Base-by-base conservation (phyloP, 2,329 filamentous ascomycete genomes). In the Hypoxylon sp. region DNA sequence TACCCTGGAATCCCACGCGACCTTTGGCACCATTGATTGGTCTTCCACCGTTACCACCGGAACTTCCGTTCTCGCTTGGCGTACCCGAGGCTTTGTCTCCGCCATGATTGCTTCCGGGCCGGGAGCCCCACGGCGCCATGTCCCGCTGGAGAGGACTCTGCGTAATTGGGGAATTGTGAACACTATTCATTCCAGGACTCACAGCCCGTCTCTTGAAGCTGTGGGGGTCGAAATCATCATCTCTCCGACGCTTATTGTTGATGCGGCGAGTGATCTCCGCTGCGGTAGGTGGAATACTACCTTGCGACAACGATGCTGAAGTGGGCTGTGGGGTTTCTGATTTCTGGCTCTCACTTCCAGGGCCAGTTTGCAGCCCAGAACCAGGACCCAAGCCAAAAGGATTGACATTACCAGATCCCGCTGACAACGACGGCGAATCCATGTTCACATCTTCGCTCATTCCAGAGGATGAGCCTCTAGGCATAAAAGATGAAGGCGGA, bases 131-230 rank as follows among this genome's bases (percentile, higher is more conserved):
- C 0, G 90, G 85, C 56, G 85, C 86, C 46, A 82, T 82, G 70
- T 94, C 92, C 51, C 90, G 86, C 76, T 95, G 90, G 70, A 92
- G 87, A 0, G 94, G 93, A 60, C 92, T 95, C 77, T 97, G 93
- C 73, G 95, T 87, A 36, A 97, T 86, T 1, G 95, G 95, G 68
- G 93, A 97, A 79, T 95, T 97, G 75, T 97, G 93, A 1, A 91
- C 91, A 78, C 93, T 69, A 28, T 63, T 97, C 85, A 98, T 90
- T 14, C 94, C 93, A 0, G 95, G 95, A 65, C 92, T 96, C 2
- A 98, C 95, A 23, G 95, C 95, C 46, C 95, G 89, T 14, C 95
- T 88, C 81, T 98, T 98, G 82, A 98, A 94, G 67, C 91, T 92
- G 41, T 90, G 87, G 1, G 93, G 91, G 77, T 98, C 94, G 63